A percentile compares a stretch with the other conserved stretches of the same genome.
phyloP scores from a whole-genome alignment of 2,329 filamentous ascomycete species.

The Didymella lethalis region DNA sequence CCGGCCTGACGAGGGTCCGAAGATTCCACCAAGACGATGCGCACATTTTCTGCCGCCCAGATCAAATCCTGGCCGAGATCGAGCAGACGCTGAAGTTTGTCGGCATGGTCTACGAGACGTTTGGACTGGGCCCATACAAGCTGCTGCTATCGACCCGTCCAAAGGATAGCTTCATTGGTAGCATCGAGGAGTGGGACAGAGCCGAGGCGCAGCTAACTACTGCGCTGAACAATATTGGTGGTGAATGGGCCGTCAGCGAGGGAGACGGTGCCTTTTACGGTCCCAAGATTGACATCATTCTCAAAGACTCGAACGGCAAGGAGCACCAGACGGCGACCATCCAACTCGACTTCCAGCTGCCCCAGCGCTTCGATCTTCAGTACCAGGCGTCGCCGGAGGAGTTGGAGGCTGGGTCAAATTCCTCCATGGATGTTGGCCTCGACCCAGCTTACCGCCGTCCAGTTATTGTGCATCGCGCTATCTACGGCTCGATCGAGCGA shows the following conservation, averaged over 20 bases:
- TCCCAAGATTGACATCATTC: conserved; percentile 87
- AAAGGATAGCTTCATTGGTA: conserved; percentile 78
- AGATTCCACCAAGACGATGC: conserved; percentile 92
- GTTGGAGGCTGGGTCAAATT: conserved; percentile 62
- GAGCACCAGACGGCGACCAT: conserved; percentile 90
- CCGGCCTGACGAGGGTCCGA: conserved; percentile 81
- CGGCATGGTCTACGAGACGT: conserved; percentile 72
- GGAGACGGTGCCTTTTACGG: conserved; percentile 92
- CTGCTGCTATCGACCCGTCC: conserved; percentile 82
- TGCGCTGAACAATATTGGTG: conserved; percentile 69
- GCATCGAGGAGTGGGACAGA: conserved; percentile 70
- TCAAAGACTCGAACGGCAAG: conserved; percentile 78
- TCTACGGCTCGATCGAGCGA: conserved; percentile 83
- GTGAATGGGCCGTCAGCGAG: conserved; percentile 76
- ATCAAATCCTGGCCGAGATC: conserved; percentile 79
- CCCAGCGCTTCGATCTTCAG: conserved; percentile 78
- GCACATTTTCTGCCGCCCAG: conserved; percentile 85
- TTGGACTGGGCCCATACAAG: conserved; percentile 75
- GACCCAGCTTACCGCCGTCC: conserved; percentile 57
- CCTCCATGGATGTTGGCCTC: conserved; percentile 50
- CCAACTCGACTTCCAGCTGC: conserved; percentile 89
- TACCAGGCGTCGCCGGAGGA: conserved; percentile 76
- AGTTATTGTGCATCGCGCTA: conserved; percentile 84
- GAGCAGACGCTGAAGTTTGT: conserved; percentile 77
- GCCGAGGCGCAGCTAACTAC: conserved; percentile 72